Evolutionary conservation across 225 moss, liverwort and hornwort species (phyloP), one percentile per base, ranked within the genome.

Genomic region (Takakia lepidozioides): DNA sequence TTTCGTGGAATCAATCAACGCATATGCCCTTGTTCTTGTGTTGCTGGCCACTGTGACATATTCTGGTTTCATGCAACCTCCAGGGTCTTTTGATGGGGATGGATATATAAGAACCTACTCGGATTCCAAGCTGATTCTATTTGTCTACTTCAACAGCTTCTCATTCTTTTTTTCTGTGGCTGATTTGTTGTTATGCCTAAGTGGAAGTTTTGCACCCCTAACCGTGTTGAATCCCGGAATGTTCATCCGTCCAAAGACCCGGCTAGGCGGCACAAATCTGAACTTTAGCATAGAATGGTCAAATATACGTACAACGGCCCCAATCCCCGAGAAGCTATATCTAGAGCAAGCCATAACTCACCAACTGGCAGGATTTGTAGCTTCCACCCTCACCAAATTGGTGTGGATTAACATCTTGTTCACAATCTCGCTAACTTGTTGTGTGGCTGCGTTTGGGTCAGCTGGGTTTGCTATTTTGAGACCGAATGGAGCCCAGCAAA

Each of bases 91-190:
- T 26, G 40, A 53, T 25, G 2, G 3, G 2, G 30, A 72, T 9
- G 60, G 62, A 23, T 52, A 40, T 19, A 21, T 74, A 21, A 46
- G 46, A 29, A 49, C 49, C 0, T 51, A 17, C 2, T 7, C 24
- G 15, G 38, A 51, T 7, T 45, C n/a, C 17, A 53, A 42, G 19
- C 36, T 67, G 2, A 67, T 36, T 5, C 59, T 77, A 46, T 78
- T 81, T 32, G 69, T 81, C 25, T 67, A 65, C 35, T 85, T 81
- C 71, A 81, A 74, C 48, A 76, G 68, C 24, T 62, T 71, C 19
- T 81, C 85, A 9, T 81, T 85, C 77, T 78, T 70, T 28, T 57
- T 85, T 43, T 59, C 81, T 7, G 76, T 85, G 57, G 68, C 69
- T 8, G 66, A 74, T 39, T 66, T 78, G 3, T 51, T 85, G 0